phyloP scores from a whole-genome alignment of 495 filamentous ascomycete species.

The Darksidea phi region DNA sequence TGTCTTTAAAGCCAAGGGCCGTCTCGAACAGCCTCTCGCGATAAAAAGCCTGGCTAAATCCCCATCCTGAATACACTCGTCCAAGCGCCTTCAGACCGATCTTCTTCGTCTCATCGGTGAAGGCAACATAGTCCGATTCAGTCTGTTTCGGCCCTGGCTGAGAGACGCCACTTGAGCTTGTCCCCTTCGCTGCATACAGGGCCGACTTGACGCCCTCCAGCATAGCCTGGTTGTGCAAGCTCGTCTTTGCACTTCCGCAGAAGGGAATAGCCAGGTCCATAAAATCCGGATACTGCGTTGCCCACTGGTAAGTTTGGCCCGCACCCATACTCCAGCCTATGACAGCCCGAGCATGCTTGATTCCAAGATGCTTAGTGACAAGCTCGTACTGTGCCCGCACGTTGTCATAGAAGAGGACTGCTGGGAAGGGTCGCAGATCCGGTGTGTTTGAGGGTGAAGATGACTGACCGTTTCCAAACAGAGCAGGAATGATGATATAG shows the following conservation, averaged over 20 bases:
- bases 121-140: constrained; percentile 47
- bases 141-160: constrained; percentile 43
- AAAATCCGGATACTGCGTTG: constrained; percentile 68
- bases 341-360: constrained; percentile 62
- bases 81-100: constrained; percentile 68
- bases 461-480: constrained; percentile 73
- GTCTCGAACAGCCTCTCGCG: constrained; percentile 63
- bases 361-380: constrained; percentile 61
- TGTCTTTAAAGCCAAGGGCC: constrained; percentile 56
- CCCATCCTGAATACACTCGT: constrained; percentile 74
- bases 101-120: constrained; percentile 57
- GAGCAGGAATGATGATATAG: constrained; percentile 68
- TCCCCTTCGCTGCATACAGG: constrained; percentile 60
- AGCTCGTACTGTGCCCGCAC: constrained; percentile 65
- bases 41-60: constrained; percentile 72
- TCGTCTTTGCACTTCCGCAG: constrained; percentile 65
- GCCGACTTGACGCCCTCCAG: constrained; percentile 69
- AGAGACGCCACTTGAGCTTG: constrained; percentile 51
- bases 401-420: constrained; percentile 66
- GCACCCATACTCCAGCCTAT: constrained; percentile 72
- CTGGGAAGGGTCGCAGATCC: constrained; percentile 56
- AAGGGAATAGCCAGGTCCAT: constrained; percentile 66
- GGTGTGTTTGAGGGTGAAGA: constrained; percentile 66
- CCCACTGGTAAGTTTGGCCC: constrained; percentile 69
- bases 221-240: constrained; percentile 70